A percentile compares a stretch with the other conserved stretches of the same genome.
These are phyloP conservation scores for Fraxinus pennsylvanica DNA, from an alignment of 257 asterid species.

Conservation along the genomic window DNA sequence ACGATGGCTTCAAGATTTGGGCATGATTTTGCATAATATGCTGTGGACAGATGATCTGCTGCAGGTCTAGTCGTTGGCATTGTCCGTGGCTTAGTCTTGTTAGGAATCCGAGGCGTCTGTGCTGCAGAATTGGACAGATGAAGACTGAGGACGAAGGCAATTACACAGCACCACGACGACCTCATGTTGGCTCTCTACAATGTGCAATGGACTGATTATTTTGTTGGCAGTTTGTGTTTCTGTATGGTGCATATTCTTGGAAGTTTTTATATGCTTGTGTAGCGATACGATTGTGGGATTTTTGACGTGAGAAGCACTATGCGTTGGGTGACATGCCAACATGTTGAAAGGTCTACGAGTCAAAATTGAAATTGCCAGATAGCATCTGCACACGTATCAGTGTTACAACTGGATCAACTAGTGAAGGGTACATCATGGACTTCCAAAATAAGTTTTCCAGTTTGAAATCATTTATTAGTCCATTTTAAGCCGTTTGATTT, in stretches of 20 bases:
- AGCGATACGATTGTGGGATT: not conserved
- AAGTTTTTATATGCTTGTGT: conserved; percentile 16
- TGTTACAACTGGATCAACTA: not conserved
- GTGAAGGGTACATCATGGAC: not conserved
- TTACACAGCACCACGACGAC: conserved; percentile 20
- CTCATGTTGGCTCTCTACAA: conserved; percentile 25
- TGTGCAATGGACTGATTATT: not conserved
- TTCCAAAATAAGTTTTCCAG: no score
- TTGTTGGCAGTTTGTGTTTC: not conserved
- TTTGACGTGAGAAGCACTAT: conserved; percentile 51
- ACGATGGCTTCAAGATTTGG: conserved; percentile 62
- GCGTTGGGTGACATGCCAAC: conserved; percentile 32
- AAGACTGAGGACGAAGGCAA: conserved; percentile 15
- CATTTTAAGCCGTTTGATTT: no score
- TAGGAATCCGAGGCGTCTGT: not conserved
- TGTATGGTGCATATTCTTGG: not conserved
- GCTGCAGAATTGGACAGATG: conserved; percentile 7
- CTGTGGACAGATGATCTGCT: conserved; percentile 37
- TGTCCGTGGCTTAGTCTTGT: not conserved
- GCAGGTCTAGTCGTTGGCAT: conserved; percentile 15
- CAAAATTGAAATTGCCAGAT: conserved; percentile 7
- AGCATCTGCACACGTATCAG: not conserved
- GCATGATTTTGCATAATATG: conserved; percentile 48
- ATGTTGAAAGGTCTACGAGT: conserved; percentile 27
- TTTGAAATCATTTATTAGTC: no score